phyloP scores from a whole-genome alignment of 495 filamentous ascomycete species.

The Corynascus novoguineensis region DNA sequence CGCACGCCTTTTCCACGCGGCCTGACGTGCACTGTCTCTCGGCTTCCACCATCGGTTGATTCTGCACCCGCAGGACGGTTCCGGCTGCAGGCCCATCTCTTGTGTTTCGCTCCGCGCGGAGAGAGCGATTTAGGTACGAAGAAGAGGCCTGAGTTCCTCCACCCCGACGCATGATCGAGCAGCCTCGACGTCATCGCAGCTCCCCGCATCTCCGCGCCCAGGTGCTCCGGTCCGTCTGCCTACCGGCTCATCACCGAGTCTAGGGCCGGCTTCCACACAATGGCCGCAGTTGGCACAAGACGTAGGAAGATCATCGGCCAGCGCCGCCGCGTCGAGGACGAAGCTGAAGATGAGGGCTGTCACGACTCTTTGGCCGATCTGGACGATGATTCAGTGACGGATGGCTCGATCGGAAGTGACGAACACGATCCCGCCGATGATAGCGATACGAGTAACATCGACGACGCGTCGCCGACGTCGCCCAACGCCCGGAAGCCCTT shows the following conservation, averaged over 20 bases:
- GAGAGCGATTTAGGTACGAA: neutral
- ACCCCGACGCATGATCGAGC: slow-evolving; percentile 26
- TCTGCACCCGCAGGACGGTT: slow-evolving; percentile 32
- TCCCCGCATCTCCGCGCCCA: slow-evolving; percentile 21
- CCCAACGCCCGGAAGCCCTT: slow-evolving; percentile 34
- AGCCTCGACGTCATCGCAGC: slow-evolving; percentile 21
- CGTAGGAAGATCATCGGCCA: slow-evolving; percentile 70
- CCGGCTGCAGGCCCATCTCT: slow-evolving; percentile 7
- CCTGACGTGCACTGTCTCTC: neutral
- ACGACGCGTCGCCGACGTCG: slow-evolving; percentile 51
- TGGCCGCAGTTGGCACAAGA: slow-evolving; percentile 38
- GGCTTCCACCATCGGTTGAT: slow-evolving; percentile 6
- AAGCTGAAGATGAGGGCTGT: slow-evolving; percentile 68
- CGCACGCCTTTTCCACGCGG: neutral
- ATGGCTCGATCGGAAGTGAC: slow-evolving; percentile 69
- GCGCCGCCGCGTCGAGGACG: slow-evolving; percentile 73
- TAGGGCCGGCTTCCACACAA: slow-evolving; percentile 18
- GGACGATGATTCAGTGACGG: slow-evolving; percentile 79
- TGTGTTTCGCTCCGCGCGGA: slow-evolving; percentile 3
- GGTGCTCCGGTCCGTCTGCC: slow-evolving; percentile 15
- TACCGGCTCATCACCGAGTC: slow-evolving; percentile 12
- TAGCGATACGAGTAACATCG: slow-evolving; percentile 67
- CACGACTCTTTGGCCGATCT: slow-evolving; percentile 55
- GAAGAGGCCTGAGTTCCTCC: slow-evolving; percentile 5
- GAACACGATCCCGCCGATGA: slow-evolving; percentile 73